Evolutionary conservation across 805 yeast genomes (phyloP), one percentile per base, ranked within the genome.

Genomic region (Candida chilensis): DNA sequence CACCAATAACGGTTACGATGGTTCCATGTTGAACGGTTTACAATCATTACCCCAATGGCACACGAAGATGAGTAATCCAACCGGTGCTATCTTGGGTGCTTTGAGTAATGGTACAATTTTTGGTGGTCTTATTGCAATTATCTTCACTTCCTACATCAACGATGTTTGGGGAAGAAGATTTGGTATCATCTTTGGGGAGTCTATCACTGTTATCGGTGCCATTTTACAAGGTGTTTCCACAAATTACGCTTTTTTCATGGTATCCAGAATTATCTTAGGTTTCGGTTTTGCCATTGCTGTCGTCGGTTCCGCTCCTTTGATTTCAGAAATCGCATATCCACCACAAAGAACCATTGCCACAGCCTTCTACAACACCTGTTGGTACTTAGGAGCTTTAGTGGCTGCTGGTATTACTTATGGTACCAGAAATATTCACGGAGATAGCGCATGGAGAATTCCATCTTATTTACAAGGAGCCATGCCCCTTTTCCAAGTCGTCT

Each of bases 341-440:
- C 77, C 74, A 42, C 71, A 67, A 32, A 54, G 78, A 27, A 72
- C 87, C 70, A 85, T 85, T 52, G 64, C 82, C 24, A 62, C 78
- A 35, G 85, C 78, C 31, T 71, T 79, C 24, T 70, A 74, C 87
- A 79, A 56, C 61, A 79, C 50, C 73, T 69, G 69, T 71, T 78
- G 39, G 78, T 86, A 24, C 56, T 72, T 29, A 87, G 86, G 60
- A 78, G 78, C 41, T 73, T 78, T 49, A 52, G 77, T 35, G 87
- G 86, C 46, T 75, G 76, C 59, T 69, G 82, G 50, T 55, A 64
- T 75, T 28, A 74, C 73, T 32, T 78, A 62, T 48, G 85, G 79
- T 41, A 74, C 84, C 36, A 69, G 71, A 59, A 56, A 49, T 30
- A 68, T 66, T 45, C 17, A 35, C 16, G 67, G 63, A 46, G 67